A percentile compares a stretch with the other conserved stretches of the same genome.
Conservation (phyloP, 2,329 filamentous ascomycete genomes). For the Akanthomyces lecanii region DNA sequence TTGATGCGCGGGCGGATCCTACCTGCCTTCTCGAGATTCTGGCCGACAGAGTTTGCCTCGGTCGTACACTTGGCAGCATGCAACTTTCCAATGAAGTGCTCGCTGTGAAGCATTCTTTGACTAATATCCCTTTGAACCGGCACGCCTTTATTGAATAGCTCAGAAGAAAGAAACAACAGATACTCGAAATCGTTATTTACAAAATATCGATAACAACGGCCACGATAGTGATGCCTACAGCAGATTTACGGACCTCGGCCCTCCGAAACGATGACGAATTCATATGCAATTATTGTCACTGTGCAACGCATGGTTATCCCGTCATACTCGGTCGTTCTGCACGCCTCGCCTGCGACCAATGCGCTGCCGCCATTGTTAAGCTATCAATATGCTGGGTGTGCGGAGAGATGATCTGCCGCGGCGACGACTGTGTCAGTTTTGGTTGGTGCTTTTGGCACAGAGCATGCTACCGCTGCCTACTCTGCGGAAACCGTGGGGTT, state of each 20-base stretch:
- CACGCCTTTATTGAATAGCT: not conserved
- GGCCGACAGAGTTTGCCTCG: not conserved
- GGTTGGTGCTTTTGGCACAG: slow-evolving; percentile 59
- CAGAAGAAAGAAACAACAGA: not conserved
- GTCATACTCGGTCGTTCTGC: slow-evolving; percentile 42
- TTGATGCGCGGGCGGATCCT: not conserved
- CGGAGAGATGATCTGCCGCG: slow-evolving; percentile 50
- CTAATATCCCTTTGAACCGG: not conserved
- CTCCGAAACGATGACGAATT: slow-evolving; percentile 30
- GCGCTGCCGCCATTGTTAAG: slow-evolving; percentile 45
- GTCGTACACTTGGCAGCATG: too few relatives aligned
- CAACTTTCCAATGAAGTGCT: not conserved
- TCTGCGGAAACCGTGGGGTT: slow-evolving; percentile 43
- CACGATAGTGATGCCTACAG: not conserved
- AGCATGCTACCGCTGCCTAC: slow-evolving; percentile 52
- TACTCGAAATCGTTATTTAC: not conserved
- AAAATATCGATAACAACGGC: not conserved
- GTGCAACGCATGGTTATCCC: slow-evolving; percentile 32
- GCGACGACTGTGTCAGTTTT: slow-evolving; percentile 53
- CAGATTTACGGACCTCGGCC: not conserved
- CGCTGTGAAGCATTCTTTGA: not conserved
- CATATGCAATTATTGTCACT: slow-evolving; percentile 55
- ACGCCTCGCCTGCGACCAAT: slow-evolving; percentile 46
- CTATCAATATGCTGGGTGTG: slow-evolving; percentile 56
- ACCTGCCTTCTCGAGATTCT: not conserved